Evolutionary conservation across 73 alveolate species (phyloP).

Genomic region (Uronychia binucleata): DNA sequence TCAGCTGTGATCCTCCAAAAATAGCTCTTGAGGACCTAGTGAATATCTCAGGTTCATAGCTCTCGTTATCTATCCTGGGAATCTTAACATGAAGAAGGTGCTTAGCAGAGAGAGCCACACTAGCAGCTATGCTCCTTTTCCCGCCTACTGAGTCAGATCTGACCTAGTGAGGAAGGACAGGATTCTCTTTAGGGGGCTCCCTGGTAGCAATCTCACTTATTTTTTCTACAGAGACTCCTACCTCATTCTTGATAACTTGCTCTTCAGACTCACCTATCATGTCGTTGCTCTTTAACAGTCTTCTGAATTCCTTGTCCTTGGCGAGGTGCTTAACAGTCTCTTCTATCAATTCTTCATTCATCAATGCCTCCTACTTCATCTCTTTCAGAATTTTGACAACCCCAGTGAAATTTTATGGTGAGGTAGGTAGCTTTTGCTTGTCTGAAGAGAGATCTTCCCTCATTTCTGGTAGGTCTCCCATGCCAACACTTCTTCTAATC

Average conservation of each 20-base stretch:
- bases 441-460: neutral
- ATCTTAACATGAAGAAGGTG: neutral
- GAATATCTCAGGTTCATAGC: neutral
- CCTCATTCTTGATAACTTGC: no score
- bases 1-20: no score
- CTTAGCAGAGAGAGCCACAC: neutral
- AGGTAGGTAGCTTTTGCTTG: neutral
- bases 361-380: neutral
- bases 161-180: no score
- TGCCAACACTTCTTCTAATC: no score
- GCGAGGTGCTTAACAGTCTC: neutral
- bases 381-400: neutral
- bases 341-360: neutral
- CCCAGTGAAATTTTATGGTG: no score
- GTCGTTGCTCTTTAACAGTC: no score
- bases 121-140: no score
- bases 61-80: neutral
- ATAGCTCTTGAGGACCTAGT: neutral
- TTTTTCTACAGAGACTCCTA: no score
- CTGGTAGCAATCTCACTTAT: no score
- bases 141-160: no score
- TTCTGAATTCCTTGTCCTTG: neutral
- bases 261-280: no score
- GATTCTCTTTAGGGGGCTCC: no score
- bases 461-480: neutral